These are phyloP conservation scores for Tylopilus felleus DNA, from an alignment of 768 basidiomycete species.

Conservation along the genomic window DNA sequence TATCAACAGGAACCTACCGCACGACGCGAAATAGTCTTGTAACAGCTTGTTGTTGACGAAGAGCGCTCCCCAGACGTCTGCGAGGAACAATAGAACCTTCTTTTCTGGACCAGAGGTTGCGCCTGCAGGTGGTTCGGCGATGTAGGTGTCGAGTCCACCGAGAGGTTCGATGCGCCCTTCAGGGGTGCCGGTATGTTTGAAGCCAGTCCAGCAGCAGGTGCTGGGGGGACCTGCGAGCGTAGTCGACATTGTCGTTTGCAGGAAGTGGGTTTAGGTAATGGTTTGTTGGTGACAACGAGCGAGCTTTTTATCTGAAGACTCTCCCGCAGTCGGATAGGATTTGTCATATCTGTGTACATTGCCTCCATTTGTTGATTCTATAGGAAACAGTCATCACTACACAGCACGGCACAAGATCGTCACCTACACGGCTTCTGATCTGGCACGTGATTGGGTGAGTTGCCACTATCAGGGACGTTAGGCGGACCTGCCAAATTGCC, in stretches of 20 bases:
- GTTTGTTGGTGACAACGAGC: background rate
- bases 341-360: background rate
- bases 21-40: conserved; percentile 58
- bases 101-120: conserved; percentile 22
- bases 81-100: conserved; percentile 51
- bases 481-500: background rate
- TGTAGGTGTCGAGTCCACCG: conserved; percentile 50
- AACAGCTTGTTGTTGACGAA: conserved; percentile 54
- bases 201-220: conserved; percentile 46
- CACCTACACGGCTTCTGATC: too few species aligned
- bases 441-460: background rate
- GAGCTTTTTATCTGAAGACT: background rate
- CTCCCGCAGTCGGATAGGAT: background rate
- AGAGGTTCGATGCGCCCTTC: conserved; percentile 41
- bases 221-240: conserved; percentile 42
- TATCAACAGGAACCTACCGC: conserved; percentile 37
- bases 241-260: conserved; percentile 14
- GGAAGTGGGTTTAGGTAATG: too few species aligned
- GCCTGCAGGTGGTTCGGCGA: conserved; percentile 42
- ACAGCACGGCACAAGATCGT: too few species aligned
- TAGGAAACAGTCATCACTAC: background rate
- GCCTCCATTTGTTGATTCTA: too few species aligned
- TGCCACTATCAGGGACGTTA: background rate
- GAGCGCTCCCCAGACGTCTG: conserved; percentile 55
- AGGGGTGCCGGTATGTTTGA: conserved; percentile 50